Conservation (phyloP, 129 eudicot genomes). For the Tagetes patula region DNA sequence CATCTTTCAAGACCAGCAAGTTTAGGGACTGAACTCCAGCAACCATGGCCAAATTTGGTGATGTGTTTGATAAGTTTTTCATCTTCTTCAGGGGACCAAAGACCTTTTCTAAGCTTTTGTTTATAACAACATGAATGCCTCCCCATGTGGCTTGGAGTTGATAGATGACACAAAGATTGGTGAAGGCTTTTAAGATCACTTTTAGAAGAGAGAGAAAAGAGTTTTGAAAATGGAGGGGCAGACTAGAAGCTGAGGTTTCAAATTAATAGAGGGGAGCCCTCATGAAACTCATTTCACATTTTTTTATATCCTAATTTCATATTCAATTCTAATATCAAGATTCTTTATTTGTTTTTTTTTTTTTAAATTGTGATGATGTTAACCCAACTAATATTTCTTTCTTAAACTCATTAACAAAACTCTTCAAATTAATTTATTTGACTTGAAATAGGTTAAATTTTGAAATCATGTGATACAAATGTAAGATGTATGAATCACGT, state of each 20-base stretch:
- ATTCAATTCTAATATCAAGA: background rate
- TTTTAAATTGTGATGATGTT: background rate
- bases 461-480: too few relatives aligned
- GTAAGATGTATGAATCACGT: too few relatives aligned
- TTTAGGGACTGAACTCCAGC: conserved; percentile 99
- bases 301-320: background rate
- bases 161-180: conserved; percentile 23
- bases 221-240: conserved; percentile 65
- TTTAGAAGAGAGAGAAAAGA: conserved; percentile 33
- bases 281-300: conserved; percentile 23
- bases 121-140: conserved; percentile 97
- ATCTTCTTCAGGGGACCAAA: conserved; percentile 99
- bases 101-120: conserved; percentile 94
- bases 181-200: conserved; percentile 28
- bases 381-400: too few relatives aligned
- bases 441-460: too few relatives aligned
- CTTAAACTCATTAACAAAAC: too few relatives aligned
- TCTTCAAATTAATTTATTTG: too few relatives aligned
- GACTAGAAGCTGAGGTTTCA: conserved; percentile 56
- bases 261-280: conserved; percentile 61
- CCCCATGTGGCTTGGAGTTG: conserved; percentile 59
- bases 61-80: conserved; percentile 89
- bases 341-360: background rate
- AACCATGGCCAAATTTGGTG: conserved; percentile 84
- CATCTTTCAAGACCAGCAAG: conserved; percentile 96